Conservation (phyloP, 495 filamentous ascomycete species). For the Aspergillus taichungensis region DNA sequence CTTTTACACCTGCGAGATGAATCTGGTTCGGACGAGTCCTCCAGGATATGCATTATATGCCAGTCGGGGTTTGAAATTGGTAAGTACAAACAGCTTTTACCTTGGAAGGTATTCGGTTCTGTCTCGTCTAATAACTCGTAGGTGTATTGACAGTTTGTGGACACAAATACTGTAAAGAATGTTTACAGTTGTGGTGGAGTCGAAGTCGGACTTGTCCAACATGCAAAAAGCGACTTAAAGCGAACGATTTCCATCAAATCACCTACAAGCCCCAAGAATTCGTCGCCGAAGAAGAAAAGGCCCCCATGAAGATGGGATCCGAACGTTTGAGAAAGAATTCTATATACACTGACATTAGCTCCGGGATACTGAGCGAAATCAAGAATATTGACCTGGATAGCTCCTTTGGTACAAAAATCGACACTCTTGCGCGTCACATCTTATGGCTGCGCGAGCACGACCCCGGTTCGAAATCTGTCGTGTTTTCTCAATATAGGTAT, state of each 20-base stretch:
- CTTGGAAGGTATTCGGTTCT: background rate
- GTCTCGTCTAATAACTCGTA: conserved; percentile 11
- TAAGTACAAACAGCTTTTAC: conserved; percentile 17
- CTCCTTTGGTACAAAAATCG: conserved; percentile 82
- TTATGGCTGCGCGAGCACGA: conserved; percentile 78
- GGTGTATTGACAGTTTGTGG: conserved; percentile 80
- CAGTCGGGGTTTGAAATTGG: conserved; percentile 62
- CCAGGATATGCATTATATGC: conserved; percentile 73
- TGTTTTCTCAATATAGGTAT: conserved; percentile 81
- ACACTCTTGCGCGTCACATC: conserved; percentile 71
- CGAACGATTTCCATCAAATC: conserved; percentile 67
- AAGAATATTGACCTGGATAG: conserved; percentile 67
- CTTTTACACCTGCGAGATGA: conserved; percentile 54
- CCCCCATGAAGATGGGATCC: conserved; percentile 17
- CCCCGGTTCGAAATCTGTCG: conserved; percentile 77
- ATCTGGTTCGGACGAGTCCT: conserved; percentile 42
- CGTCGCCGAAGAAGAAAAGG: conserved; percentile 56
- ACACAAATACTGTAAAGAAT: conserved; percentile 83
- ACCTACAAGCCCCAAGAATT: conserved; percentile 70
- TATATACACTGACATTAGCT: conserved; percentile 72
- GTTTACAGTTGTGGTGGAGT: conserved; percentile 67
- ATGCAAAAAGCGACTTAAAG: conserved; percentile 60
- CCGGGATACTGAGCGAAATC: conserved; percentile 65
- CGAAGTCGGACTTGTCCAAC: conserved; percentile 59
- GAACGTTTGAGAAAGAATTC: conserved; percentile 30